Evolutionary conservation across 164 flowering plant species (phyloP).

Genomic region (Liquidambar formosana): DNA sequence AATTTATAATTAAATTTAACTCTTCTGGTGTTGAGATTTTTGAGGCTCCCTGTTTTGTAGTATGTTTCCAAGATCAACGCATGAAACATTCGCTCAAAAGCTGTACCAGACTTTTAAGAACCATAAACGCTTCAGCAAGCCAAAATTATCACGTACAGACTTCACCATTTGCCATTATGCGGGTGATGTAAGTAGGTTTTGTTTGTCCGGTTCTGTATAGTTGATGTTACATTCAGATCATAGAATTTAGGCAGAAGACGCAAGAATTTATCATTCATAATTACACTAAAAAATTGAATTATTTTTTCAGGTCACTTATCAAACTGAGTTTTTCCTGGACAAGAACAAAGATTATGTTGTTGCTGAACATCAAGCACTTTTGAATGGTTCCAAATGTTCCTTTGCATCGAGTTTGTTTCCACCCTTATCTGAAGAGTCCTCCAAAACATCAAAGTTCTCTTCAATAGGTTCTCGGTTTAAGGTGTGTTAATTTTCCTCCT

Average conservation of each 20-base stretch:
- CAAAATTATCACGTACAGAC: conserved; percentile 87
- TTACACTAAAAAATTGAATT: background rate
- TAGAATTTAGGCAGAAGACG: background rate
- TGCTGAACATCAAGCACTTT: conserved; percentile 94
- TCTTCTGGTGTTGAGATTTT: conserved; percentile 21
- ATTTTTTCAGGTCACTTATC: conserved; percentile 82
- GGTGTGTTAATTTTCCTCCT: conserved; percentile 38
- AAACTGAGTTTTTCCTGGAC: conserved; percentile 91
- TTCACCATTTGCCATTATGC: conserved; percentile 97
- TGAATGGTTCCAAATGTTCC: conserved; percentile 78
- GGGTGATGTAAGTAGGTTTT: conserved; percentile 79
- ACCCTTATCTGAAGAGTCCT: conserved; percentile 70
- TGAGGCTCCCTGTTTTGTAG: conserved; percentile 46
- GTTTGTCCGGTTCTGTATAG: conserved; percentile 1
- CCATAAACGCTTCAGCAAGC: conserved; percentile 91
- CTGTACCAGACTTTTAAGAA: conserved; percentile 84
- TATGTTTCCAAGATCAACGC: conserved; percentile 99
- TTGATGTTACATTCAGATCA: background rate
- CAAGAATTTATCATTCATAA: background rate
- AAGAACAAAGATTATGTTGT: conserved; percentile 99
- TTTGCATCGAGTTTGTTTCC: conserved; percentile 88
- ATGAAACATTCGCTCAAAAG: conserved; percentile 97
- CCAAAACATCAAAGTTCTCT: conserved; percentile 89
- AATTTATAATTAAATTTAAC: background rate
- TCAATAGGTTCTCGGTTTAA: conserved; percentile 96